Evolutionary conservation across 208 protist genomes (phyloP), one percentile per base, ranked within the genome.

Genomic region (Acanthamoeba lugdunensis): DNA sequence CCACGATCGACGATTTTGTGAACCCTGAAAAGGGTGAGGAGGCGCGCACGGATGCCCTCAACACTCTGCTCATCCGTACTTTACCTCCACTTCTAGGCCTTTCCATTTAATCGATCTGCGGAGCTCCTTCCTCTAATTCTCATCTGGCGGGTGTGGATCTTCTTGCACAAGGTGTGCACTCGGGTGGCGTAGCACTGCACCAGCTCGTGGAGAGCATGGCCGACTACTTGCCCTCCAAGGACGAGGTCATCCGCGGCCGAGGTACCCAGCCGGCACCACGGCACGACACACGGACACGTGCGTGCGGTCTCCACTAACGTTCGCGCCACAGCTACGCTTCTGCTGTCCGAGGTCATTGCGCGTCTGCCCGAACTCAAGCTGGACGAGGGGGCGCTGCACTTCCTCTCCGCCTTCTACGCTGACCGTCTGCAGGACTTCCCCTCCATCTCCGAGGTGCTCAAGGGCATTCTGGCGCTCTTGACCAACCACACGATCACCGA

Each of bases 381-480:
- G 30, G 85, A 91, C 23, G 63, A 75, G 61, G 63, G 63, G 4
- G 50, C 85, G 63, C 21, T 91, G 25, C 85, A 91, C 85, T 91
- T 91, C 48, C 85, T 91, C 23, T 33, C 61, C 14, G 61, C 63
- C 48, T 91, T 91, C 37, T 91, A 91, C 41, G 37, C 61, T 37
- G 85, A 91, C 41, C 85, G 85, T 25, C 41, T 91, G 65, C 45
- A 89, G 85, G 85, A 91, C 33, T 91, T 91, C 25, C 61, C 85
- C 85, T 75, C 85, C 23, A 75, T 91, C 37, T 50, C 85, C 0
- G 85, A 91, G 30, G 85, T 91, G 14, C 54, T 91, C 2, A 69
- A 91, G 63, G 85, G 85, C 85, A 45, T 91, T n/a, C 18, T 48
- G 14, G 85, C 85, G 18, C 85, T 91, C 23, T 28, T 91, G 58